A percentile compares a stretch with the other conserved stretches of the same genome.
Evolutionary conservation across 2,329 filamentous ascomycete genomes (phyloP).

Genomic region (Monilinia vaccinii-corymbosi): DNA sequence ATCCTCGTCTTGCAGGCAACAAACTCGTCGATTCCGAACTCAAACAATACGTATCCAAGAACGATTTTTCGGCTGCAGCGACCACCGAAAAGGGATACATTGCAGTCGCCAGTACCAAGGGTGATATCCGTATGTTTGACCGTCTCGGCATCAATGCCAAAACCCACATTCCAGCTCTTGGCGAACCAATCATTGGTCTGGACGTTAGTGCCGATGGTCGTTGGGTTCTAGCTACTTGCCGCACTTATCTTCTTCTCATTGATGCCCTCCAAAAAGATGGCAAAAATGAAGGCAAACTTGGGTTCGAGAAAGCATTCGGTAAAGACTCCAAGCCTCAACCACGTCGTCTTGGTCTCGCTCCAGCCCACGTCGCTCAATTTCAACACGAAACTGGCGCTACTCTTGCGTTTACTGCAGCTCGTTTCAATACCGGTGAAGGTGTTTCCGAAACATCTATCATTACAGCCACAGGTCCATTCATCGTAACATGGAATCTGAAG

Average conservation of each 20-base stretch:
- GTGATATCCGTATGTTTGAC: constrained; percentile 93
- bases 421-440: constrained; percentile 84
- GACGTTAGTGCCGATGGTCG: constrained; percentile 93
- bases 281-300: constrained; percentile 97
- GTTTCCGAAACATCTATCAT: constrained; percentile 87
- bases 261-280: constrained; percentile 84
- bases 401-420: constrained; percentile 80
- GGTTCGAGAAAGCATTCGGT: constrained; percentile 87
- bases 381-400: constrained; percentile 88
- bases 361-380: constrained; percentile 92
- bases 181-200: constrained; percentile 88
- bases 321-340: constrained; percentile 93
- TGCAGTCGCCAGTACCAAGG: constrained; percentile 94
- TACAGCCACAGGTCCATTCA: constrained; percentile 91
- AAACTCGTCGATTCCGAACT: constrained; percentile 90
- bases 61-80: constrained; percentile 88
- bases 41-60: constrained; percentile 95
- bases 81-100: constrained; percentile 97
- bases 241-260: constrained; percentile 88
- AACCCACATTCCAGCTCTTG: constrained; percentile 90
- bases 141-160: constrained; percentile 95
- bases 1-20: constrained; percentile 79
- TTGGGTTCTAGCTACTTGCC: constrained; percentile 90
- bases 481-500: constrained; percentile 92
- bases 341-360: constrained; percentile 77